A percentile compares a stretch with the other conserved stretches of the same genome.
Evolutionary conservation across 2,329 filamentous ascomycete genomes (phyloP).

Genomic region (Aaosphaeria arxii): DNA sequence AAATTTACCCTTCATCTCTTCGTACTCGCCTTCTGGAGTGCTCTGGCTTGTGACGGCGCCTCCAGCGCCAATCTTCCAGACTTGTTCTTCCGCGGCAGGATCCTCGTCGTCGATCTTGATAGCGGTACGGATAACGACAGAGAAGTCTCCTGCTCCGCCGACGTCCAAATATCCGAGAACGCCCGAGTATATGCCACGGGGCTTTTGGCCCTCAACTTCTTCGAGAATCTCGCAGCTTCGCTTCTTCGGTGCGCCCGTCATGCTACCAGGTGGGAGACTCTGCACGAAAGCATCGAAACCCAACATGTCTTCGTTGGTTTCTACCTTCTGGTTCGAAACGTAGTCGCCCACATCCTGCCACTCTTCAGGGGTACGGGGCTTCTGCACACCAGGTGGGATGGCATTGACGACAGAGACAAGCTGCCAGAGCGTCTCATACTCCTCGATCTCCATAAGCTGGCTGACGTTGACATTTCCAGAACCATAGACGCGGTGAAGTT

Average conservation of each 20-base stretch:
- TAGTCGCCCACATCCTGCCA: conserved; percentile 30
- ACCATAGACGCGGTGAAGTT: conserved; percentile 81
- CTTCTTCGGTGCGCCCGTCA: conserved; percentile 96
- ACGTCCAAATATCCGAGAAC: conserved; percentile 89
- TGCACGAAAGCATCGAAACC: conserved; percentile 74
- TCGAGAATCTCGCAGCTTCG: conserved; percentile 81
- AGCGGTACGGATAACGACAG: conserved; percentile 82
- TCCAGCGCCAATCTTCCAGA: conserved; percentile 84
- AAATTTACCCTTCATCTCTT: conserved; percentile 70
- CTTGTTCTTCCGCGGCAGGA: neutral
- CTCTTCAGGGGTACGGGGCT: conserved; percentile 23
- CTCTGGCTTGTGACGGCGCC: conserved; percentile 87
- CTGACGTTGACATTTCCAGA: conserved; percentile 70
- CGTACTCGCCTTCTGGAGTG: conserved; percentile 74
- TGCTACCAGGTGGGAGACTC: conserved; percentile 83
- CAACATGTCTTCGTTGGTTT: conserved; percentile 32
- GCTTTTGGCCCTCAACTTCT: conserved; percentile 60
- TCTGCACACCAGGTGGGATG: conserved; percentile 19
- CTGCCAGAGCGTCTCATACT: conserved; percentile 87
- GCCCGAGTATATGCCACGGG: conserved; percentile 79
- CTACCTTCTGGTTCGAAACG: conserved; percentile 12
- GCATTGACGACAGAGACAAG: conserved; percentile 88
- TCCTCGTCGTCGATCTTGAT: conserved; percentile 49
- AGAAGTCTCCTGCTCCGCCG: conserved; percentile 82
- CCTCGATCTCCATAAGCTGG: conserved; percentile 81